Base-by-base conservation (phyloP, 2,329 filamentous ascomycete species). In the Coniella lustricola region DNA sequence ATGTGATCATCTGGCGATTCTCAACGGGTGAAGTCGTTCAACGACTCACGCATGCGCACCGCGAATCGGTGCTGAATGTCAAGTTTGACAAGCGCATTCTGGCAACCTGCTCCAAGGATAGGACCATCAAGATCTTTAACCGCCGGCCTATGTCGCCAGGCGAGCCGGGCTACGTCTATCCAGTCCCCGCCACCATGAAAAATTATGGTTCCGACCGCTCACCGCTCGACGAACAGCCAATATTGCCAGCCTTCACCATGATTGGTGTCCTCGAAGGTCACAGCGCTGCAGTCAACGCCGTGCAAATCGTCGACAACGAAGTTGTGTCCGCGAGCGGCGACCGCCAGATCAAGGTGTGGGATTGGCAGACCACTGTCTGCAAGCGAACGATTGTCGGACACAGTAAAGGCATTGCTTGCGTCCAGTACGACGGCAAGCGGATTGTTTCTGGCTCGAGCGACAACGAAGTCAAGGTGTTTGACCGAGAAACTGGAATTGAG, bases 371-470 rank as follows among this genome's bases (percentile, higher is more conserved):
- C 7, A 87, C 89, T 49, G 71, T 77, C 37, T 91, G 87, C 63
- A 75, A 78, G 38, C 81, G 86, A 58, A 95, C 87, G 1, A 82
- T 95, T 31, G 75, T 87, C 34, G 93, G 91, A 2, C 93, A 98
- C 60, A 81, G 81, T 54, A 98, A 98, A 64, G 93, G 93, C 29
- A 97, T 98, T 58, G 93, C 93, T 3, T 98, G 93, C 64, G 90
- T 98, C 14, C 91, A 98, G 66, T 97, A 93, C 61, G 93, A 98
- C 62, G 90, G 89, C 21, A 82, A 88, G 44, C 81, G 93, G 17
- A 94, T 98, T 54, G 89, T 98, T 44, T 96, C 89, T 58, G 93
- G 93, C 3, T 96, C 90, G 65, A 96, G 90, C 58, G 93, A 98
- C 64, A 90, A 94, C 62, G 90, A 93, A 35, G 89, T 98, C 29